Conservation (phyloP, 768 basidiomycete genomes). For the Pulveroboletus sp. region DNA sequence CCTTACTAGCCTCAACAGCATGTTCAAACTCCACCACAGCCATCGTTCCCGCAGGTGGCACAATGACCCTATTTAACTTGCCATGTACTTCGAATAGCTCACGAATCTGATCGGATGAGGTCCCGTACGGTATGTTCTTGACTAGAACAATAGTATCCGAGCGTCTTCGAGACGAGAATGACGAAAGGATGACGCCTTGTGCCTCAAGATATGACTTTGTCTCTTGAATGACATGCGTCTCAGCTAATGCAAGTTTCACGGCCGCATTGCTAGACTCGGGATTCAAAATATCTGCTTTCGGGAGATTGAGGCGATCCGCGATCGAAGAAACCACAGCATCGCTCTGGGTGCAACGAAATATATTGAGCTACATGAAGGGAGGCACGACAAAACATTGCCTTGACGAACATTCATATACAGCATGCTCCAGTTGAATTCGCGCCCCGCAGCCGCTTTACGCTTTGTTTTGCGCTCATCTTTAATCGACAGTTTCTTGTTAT, state of each 20-base stretch:
- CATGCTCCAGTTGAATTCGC: constrained; percentile 90
- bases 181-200: constrained; percentile 60
- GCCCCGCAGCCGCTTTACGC: constrained; percentile 62
- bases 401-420: constrained; percentile 94
- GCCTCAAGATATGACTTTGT: constrained; percentile 87
- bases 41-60: constrained; percentile 91
- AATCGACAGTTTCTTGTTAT: constrained; percentile 45
- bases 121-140: constrained; percentile 96
- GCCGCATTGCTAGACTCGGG: constrained; percentile 78
- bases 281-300: constrained; percentile 85
- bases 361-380: constrained; percentile 19
- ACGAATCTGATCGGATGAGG: constrained; percentile 66
- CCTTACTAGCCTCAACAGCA: constrained; percentile 63
- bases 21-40: constrained; percentile 86
- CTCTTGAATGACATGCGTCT: constrained; percentile 94
- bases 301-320: constrained; percentile 80
- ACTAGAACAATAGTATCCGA: constrained; percentile 86
- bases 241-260: constrained; percentile 92
- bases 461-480: constrained; percentile 57
- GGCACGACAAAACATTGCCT: constrained; percentile 14
- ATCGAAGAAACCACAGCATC: constrained; percentile 92
- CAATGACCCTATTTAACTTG: constrained; percentile 59
- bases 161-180: constrained; percentile 48
- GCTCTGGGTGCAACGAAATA: constrained; percentile 46
- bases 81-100: constrained; percentile 79